Conservation (phyloP, 768 basidiomycete genomes). For the Mrakia hoshinonis region DNA sequence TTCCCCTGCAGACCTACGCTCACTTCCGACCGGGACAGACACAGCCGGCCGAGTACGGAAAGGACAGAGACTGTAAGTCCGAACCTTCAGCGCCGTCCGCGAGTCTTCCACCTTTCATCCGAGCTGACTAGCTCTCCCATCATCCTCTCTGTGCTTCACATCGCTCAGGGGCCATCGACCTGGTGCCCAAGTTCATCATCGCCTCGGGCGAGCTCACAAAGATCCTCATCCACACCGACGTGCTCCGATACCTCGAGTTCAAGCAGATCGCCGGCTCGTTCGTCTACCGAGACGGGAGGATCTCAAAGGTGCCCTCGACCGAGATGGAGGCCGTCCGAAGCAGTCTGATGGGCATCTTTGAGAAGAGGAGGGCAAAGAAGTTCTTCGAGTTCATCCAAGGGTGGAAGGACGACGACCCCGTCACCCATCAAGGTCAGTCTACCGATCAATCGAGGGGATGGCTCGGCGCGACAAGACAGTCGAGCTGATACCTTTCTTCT, state of each 20-base stretch:
- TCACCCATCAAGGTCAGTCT: constrained; percentile 79
- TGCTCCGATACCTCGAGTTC: constrained; percentile 97
- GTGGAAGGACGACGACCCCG: constrained; percentile 92
- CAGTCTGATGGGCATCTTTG: constrained; percentile 97
- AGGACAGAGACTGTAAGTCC: constrained; percentile 75
- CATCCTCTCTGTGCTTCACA: neutral
- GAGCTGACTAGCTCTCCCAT: neutral
- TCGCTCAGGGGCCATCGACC: constrained; percentile 20
- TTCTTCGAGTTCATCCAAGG: constrained; percentile 95
- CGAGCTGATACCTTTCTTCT: neutral
- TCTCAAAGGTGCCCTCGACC: constrained; percentile 94
- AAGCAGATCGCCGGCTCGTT: constrained; percentile 99
- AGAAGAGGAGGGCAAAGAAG: constrained; percentile 95
- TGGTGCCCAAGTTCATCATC: constrained; percentile 86
- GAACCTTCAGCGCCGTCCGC: constrained; percentile 82
- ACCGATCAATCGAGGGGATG: neutral
- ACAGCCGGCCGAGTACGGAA: constrained; percentile 75
- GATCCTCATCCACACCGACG: constrained; percentile 98
- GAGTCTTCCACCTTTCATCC: neutral
- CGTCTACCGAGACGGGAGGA: constrained; percentile 91
- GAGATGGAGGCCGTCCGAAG: constrained; percentile 94
- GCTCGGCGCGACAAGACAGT: neutral
- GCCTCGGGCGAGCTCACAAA: constrained; percentile 93
- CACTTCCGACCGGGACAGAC: constrained; percentile 34
- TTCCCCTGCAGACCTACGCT: constrained; percentile 17